phyloP scores from a whole-genome alignment of 768 basidiomycete species.

The Coprinopsis sp. region DNA sequence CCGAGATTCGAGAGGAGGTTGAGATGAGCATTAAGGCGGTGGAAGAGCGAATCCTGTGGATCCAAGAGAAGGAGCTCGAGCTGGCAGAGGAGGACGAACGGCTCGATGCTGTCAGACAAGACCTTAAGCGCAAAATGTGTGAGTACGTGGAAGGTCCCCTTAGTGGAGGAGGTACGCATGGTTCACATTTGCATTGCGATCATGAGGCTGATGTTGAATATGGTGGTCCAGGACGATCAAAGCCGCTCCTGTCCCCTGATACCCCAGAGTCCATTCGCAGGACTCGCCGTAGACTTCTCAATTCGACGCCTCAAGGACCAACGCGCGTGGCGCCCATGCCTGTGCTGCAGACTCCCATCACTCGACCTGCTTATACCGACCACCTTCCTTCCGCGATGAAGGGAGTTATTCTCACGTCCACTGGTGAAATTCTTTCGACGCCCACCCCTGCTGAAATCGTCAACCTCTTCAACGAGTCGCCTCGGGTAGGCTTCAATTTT shows the following conservation, averaged over 20 bases:
- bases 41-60: slow-evolving; percentile 47
- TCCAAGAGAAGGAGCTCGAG: slow-evolving; percentile 48
- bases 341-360: slow-evolving; percentile 51
- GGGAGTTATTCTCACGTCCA: slow-evolving; percentile 74
- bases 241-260: too few species aligned
- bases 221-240: too few species aligned
- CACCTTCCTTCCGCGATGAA: slow-evolving; percentile 58
- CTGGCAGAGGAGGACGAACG: slow-evolving; percentile 46
- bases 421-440: slow-evolving; percentile 69
- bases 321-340: too few species aligned
- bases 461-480: slow-evolving; percentile 63
- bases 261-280: too few species aligned
- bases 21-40: slow-evolving; percentile 43
- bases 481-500: too few species aligned
- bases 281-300: too few species aligned
- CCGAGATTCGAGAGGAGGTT: slow-evolving; percentile 47
- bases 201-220: too few species aligned
- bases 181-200: slow-evolving; percentile 14
- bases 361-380: slow-evolving; percentile 31
- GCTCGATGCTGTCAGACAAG: slow-evolving; percentile 40
- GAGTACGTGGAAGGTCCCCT: slow-evolving; percentile 40
- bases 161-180: slow-evolving; percentile 4
- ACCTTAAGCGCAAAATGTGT: slow-evolving; percentile 49
- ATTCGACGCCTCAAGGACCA: slow-evolving; percentile 21
- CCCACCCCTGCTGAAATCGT: slow-evolving; percentile 64